phyloP scores from a whole-genome alignment of 805 yeast genomes.

The Candida schatavii region DNA sequence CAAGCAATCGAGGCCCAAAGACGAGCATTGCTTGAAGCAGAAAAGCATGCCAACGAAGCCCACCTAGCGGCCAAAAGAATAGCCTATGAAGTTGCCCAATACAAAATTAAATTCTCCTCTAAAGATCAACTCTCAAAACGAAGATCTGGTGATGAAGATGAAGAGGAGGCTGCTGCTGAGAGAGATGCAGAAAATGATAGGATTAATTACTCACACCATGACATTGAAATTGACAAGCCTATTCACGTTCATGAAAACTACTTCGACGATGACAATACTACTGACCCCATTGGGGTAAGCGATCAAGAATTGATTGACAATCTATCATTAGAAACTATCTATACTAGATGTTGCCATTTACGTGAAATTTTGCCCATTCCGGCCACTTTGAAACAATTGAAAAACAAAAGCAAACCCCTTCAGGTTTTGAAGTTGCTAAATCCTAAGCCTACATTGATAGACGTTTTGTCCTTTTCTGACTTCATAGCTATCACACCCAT shows the following conservation, averaged over 20 bases:
- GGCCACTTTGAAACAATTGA: conserved; percentile 67
- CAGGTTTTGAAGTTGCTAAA: conserved; percentile 54
- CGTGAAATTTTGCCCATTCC: conserved; percentile 91
- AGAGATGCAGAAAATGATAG: conserved; percentile 17
- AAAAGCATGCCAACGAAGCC: conserved; percentile 73
- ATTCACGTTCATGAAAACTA: conserved; percentile 58
- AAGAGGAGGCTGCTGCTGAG: conserved; percentile 10
- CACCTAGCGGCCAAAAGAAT: conserved; percentile 67
- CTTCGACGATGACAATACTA: conserved; percentile 34
- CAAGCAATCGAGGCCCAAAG: conserved; percentile 60
- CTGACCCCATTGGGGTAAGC: conserved; percentile 7
- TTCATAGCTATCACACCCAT: conserved; percentile 56
- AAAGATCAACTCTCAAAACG: conserved; percentile 1
- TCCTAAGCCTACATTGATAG: conserved; percentile 58
- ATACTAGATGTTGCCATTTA: conserved; percentile 88
- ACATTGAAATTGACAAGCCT: conserved; percentile 66
- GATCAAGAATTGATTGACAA: conserved; percentile 15
- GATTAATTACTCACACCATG: conserved; percentile 9
- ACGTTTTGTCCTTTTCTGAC: conserved; percentile 55
- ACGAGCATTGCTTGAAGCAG: conserved; percentile 55
- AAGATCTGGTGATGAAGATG: not conserved
- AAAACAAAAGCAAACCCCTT: conserved; percentile 48
- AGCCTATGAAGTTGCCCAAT: conserved; percentile 60
- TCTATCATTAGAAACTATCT: conserved; percentile 46
- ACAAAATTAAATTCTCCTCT: conserved; percentile 20